Percentiles rank a stretch among this genome's conserved stretches.
Evolutionary conservation across 306 rosid species (phyloP).

Genomic region (Cercis canadensis): DNA sequence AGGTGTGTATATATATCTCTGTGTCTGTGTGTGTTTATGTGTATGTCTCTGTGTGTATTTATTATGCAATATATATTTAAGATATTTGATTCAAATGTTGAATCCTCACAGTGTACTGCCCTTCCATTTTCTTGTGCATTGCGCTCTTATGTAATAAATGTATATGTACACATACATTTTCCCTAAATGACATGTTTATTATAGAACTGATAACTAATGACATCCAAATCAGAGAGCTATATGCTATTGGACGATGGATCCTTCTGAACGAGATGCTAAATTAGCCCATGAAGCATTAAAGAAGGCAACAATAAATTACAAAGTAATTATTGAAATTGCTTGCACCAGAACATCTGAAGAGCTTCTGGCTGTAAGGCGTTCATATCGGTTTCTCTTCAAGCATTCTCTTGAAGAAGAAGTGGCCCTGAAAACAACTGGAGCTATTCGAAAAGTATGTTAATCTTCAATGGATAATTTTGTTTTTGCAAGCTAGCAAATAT

Average conservation of each 20-base stretch:
- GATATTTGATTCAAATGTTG: too few relatives aligned
- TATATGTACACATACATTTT: too few relatives aligned
- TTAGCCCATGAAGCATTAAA: slow-evolving; percentile 41
- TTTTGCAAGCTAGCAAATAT: background rate
- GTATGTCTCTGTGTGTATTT: too few relatives aligned
- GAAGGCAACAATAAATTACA: slow-evolving; percentile 41
- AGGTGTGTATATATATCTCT: too few relatives aligned
- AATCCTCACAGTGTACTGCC: too few relatives aligned
- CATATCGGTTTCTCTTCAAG: slow-evolving; percentile 49
- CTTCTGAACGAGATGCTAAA: slow-evolving; percentile 60
- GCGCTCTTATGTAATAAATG: too few relatives aligned
- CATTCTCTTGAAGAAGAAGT: slow-evolving; percentile 66
- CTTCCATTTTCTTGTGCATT: too few relatives aligned
- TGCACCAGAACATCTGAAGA: slow-evolving; percentile 55
- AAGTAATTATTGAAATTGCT: slow-evolving; percentile 49
- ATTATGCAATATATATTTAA: too few relatives aligned
- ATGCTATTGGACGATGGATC: slow-evolving; percentile 58
- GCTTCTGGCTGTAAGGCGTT: slow-evolving; percentile 48
- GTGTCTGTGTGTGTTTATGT: too few relatives aligned
- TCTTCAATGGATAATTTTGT: background rate
- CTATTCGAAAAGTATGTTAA: slow-evolving; percentile 50
- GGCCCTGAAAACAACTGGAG: slow-evolving; percentile 44
- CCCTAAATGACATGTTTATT: too few relatives aligned
- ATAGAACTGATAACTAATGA: too few relatives aligned
- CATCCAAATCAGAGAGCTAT: slow-evolving; percentile 47